phyloP scores from a whole-genome alignment of 306 rosid genomes.

The Oxytropis ochrocephala region DNA sequence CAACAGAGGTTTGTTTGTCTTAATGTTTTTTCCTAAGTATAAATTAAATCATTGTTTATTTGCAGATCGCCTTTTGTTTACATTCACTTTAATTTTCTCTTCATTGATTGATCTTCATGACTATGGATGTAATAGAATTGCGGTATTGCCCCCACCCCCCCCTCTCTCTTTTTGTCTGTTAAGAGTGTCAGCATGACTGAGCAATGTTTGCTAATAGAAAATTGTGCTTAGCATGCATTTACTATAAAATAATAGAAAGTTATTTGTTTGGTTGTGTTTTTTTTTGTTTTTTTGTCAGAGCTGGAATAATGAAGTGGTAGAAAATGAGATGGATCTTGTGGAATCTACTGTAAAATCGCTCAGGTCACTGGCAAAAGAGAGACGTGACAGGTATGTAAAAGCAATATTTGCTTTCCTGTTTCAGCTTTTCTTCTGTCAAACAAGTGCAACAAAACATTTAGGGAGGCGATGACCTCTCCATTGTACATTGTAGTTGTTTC shows the following conservation, averaged over 20 bases:
- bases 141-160: not conserved
- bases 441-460: not conserved
- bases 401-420: not conserved
- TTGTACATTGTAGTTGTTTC: not conserved
- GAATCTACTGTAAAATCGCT: slow-evolving; percentile 70
- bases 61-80: not conserved
- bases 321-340: slow-evolving; percentile 63
- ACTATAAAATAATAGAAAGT: not conserved
- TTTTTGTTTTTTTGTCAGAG: slow-evolving; percentile 30
- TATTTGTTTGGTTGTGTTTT: not conserved
- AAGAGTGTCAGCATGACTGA: not conserved
- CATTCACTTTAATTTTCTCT: not conserved
- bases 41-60: not conserved
- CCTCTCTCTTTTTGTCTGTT: not conserved
- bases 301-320: slow-evolving; percentile 76
- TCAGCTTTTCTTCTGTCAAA: not conserved
- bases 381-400: slow-evolving; percentile 69
- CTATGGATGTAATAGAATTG: not conserved
- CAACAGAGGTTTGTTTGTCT: slow-evolving; percentile 57
- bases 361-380: slow-evolving; percentile 88
- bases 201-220: not conserved
- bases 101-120: not conserved
- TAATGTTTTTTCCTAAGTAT: not conserved
- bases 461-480: not conserved
- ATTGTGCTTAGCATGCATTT: not conserved